Conservation (phyloP, 371 early-diverging fungal genomes). For the Mortierella sp. region DNA sequence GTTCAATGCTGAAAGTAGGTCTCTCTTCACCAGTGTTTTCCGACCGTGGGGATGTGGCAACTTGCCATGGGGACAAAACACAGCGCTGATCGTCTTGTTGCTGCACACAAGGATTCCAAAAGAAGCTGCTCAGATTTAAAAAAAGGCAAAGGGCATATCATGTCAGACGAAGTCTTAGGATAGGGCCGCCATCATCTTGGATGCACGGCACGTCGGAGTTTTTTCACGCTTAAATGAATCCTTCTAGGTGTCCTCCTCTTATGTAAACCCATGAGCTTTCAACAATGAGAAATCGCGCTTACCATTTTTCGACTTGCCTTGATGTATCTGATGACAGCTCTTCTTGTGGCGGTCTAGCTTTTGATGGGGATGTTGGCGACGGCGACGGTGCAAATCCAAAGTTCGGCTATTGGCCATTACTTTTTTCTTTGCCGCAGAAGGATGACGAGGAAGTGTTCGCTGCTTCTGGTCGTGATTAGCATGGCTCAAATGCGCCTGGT, state of each 20-base stretch:
- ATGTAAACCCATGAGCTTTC: too few species aligned
- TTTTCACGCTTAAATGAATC: neutral
- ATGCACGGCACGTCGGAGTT: too few species aligned
- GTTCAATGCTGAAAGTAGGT: neutral
- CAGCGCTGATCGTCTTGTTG: conserved; percentile 25
- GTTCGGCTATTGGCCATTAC: too few species aligned
- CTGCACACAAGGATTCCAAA: conserved; percentile 25
- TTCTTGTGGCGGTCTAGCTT: conserved; percentile 14
- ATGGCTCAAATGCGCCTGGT: too few species aligned
- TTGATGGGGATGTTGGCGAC: neutral
- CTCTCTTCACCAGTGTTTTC: neutral
- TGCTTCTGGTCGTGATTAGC: neutral
- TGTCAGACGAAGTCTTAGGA: too few species aligned
- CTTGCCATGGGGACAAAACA: conserved; percentile 26
- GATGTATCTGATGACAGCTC: neutral
- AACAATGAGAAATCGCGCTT: too few species aligned
- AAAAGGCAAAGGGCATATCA: too few species aligned
- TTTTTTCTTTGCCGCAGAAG: neutral
- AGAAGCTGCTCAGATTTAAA: conserved; percentile 3
- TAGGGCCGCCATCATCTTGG: too few species aligned
- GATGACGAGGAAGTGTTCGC: neutral
- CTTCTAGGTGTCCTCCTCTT: neutral
- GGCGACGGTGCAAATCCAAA: neutral
- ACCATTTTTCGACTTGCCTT: too few species aligned
- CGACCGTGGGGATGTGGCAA: conserved; percentile 8